Evolutionary conservation across 2,329 filamentous ascomycete species (phyloP).

Genomic region (Trichoderma harzianum): DNA sequence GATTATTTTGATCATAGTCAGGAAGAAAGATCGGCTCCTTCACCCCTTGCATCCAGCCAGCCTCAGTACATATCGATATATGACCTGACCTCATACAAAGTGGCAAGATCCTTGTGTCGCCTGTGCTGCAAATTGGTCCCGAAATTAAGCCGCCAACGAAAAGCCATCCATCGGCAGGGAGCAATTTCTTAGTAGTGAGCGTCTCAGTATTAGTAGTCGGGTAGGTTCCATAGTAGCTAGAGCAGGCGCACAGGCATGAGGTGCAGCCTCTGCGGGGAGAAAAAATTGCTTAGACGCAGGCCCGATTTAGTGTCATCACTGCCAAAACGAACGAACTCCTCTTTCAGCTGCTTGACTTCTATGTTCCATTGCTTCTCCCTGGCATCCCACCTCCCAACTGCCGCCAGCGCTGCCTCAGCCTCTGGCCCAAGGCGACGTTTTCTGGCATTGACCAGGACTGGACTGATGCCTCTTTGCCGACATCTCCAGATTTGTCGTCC

Average conservation of each 20-base stretch:
- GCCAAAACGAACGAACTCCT: background rate
- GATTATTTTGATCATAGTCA: background rate
- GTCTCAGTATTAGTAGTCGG: background rate
- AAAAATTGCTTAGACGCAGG: conserved; percentile 17
- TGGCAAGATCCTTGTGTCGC: background rate
- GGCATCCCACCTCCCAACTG: background rate
- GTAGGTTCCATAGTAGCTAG: background rate
- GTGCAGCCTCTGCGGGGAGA: conserved; percentile 15
- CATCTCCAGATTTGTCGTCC: conserved; percentile 30
- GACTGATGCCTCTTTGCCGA: conserved; percentile 33
- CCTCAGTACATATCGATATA: background rate
- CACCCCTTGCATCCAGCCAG: background rate
- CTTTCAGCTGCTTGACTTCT: background rate
- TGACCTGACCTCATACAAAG: background rate
- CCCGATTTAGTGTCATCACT: conserved; percentile 18
- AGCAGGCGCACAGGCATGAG: background rate
- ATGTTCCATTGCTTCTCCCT: background rate
- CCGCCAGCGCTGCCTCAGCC: conserved; percentile 9
- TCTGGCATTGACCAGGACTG: conserved; percentile 25
- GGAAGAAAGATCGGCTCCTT: background rate
- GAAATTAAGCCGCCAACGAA: conserved; percentile 25
- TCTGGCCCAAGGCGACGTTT: conserved; percentile 22
- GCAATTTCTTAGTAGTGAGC: background rate
- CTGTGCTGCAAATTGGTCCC: conserved; percentile 8
- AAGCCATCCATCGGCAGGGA: background rate